A percentile compares a stretch with the other conserved stretches of the same genome.
phyloP scores from a whole-genome alignment of 768 basidiomycete species.

The Boletus subparvulus region DNA sequence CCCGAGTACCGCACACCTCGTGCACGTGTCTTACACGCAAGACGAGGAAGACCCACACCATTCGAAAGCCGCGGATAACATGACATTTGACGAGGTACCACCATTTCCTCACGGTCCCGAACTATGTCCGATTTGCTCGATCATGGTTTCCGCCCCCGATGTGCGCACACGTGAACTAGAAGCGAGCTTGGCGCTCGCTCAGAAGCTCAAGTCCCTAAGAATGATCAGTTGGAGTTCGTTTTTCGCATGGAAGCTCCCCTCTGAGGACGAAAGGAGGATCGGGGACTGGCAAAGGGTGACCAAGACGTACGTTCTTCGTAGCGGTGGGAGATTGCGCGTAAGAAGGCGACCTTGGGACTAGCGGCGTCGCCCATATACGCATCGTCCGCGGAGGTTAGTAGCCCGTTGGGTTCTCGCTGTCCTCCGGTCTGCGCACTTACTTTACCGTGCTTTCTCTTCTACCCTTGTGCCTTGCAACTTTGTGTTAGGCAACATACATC shows the following conservation, averaged over 20 bases:
- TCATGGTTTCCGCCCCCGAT: slow-evolving; percentile 21
- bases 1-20: slow-evolving; percentile 2
- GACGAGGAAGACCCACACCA: slow-evolving; percentile 16
- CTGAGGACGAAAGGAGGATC: slow-evolving; percentile 16
- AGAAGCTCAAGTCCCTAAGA: slow-evolving; percentile 42
- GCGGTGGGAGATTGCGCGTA: slow-evolving; percentile 41
- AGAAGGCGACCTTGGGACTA: slow-evolving; percentile 42
- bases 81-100: slow-evolving; percentile 11
- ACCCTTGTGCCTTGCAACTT: not conserved
- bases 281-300: slow-evolving; percentile 33
- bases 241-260: slow-evolving; percentile 29
- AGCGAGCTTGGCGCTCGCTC: slow-evolving; percentile 47
- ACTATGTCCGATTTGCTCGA: slow-evolving; percentile 38
- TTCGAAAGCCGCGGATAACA: not conserved
- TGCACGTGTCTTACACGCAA: slow-evolving; percentile 21
- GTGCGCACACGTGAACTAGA: slow-evolving; percentile 47
- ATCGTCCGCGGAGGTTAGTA: not conserved
- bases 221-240: slow-evolving; percentile 56
- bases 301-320: slow-evolving; percentile 42
- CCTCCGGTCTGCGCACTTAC: not conserved
- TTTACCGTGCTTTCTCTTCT: not conserved
- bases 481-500: not conserved
- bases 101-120: slow-evolving; percentile 35
- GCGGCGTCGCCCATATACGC: not conserved
- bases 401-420: not conserved